Percentiles rank a stretch among this genome's conserved stretches.
These are phyloP conservation scores for Pseudovirgaria hyperparasitica DNA, from an alignment of 2,329 filamentous ascomycete species.

Conservation along the genomic window DNA sequence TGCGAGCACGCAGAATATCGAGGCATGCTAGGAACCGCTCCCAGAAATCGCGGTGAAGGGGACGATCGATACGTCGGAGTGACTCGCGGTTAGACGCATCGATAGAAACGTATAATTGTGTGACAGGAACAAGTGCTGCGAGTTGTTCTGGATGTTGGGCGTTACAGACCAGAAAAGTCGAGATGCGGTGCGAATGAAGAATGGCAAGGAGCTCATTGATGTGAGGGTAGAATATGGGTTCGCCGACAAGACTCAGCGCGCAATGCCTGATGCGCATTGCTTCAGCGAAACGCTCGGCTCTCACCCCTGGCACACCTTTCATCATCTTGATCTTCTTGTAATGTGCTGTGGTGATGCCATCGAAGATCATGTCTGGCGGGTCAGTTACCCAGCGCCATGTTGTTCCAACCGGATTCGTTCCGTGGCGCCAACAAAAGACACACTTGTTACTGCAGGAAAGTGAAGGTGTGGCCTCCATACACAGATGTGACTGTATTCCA, in stretches of 20 bases:
- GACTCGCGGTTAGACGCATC: constrained; percentile 86
- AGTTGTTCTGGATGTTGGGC: constrained; percentile 92
- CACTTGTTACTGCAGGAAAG: constrained; percentile 97
- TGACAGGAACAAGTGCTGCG: constrained; percentile 68
- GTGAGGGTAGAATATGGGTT: constrained; percentile 97
- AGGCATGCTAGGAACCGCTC: constrained; percentile 86
- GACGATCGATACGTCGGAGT: constrained; percentile 77
- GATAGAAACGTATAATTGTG: constrained; percentile 92
- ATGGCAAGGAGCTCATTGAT: constrained; percentile 85
- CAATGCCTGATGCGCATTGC: constrained; percentile 90
- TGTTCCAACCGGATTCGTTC: constrained; percentile 91
- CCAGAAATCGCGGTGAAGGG: constrained; percentile 94
- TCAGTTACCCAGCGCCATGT: constrained; percentile 96
- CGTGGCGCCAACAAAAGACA: constrained; percentile 97
- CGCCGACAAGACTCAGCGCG: constrained; percentile 80
- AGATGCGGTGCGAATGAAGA: constrained; percentile 77
- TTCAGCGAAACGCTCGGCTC: constrained; percentile 83
- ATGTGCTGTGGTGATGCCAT: constrained; percentile 80
- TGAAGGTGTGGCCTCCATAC: constrained; percentile 95
- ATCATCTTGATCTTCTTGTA: constrained; percentile 98
- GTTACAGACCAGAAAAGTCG: constrained; percentile 92
- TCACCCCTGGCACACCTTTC: constrained; percentile 82
- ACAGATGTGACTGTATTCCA: constrained; percentile 89
- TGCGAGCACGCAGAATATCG: constrained; percentile 73
- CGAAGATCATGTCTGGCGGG: constrained; percentile 76